These are phyloP conservation scores for Juncus effusus DNA, from an alignment of 176 grass and related monocot genomes.

Conservation along the genomic window DNA sequence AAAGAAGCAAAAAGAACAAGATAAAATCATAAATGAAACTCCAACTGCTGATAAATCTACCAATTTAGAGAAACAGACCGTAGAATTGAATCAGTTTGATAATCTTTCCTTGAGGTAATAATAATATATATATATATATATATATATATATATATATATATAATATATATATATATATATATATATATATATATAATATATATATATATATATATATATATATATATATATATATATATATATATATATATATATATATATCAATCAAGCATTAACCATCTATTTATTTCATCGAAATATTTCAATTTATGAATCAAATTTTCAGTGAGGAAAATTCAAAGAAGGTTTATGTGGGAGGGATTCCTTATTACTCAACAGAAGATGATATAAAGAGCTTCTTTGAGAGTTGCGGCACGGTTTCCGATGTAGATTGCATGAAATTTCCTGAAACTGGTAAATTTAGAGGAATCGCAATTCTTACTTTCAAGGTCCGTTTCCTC, in stretches of 20 bases:
- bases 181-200: background rate
- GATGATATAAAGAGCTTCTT: conserved; percentile 97
- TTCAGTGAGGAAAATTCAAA: conserved; percentile 62
- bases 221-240: too few relatives aligned
- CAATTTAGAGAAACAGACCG: conserved; percentile 2
- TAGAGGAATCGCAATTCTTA: conserved; percentile 85
- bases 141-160: too few relatives aligned
- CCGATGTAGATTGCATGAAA: conserved; percentile 73
- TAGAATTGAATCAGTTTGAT: background rate
- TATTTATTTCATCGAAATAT: too few relatives aligned
- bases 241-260: too few relatives aligned
- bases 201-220: background rate
- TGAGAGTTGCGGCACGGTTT: conserved; percentile 69
- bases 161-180: too few relatives aligned
- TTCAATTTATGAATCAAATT: conserved; percentile 11
- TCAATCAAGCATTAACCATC: background rate
- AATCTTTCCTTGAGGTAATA: conserved; percentile 19
- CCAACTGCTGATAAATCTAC: conserved; percentile 2
- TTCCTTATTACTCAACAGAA: conserved; percentile 89
- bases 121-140: background rate
- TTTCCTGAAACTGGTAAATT: conserved; percentile 89
- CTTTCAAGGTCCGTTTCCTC: conserved; percentile 70
- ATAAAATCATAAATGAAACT: background rate
- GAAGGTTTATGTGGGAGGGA: conserved; percentile 93
- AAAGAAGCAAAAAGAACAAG: conserved; percentile 22